Evolutionary conservation across 176 grass and related monocot genomes (phyloP).

Genomic region (Puccinellia tenuiflora): DNA sequence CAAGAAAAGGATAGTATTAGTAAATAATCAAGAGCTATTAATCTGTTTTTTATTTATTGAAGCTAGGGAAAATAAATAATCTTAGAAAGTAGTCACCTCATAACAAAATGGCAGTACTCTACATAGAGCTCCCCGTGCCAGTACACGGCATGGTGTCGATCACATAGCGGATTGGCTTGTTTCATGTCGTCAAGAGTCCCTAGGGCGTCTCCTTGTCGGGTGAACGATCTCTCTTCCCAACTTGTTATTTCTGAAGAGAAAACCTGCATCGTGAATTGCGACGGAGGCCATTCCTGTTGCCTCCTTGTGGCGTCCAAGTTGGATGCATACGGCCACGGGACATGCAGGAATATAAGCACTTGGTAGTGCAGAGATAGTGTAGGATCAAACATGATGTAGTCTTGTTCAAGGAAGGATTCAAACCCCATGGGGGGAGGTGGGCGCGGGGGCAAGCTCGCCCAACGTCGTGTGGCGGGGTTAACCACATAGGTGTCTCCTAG

Average conservation of each 20-base stretch:
- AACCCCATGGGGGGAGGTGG: background rate
- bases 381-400: background rate
- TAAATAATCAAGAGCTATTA: background rate
- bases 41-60: background rate
- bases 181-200: background rate
- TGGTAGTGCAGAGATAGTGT: background rate
- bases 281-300: background rate
- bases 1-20: background rate
- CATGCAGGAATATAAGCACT: background rate
- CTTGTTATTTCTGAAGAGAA: background rate
- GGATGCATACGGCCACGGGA: background rate
- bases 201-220: background rate
- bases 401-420: background rate
- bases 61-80: background rate
- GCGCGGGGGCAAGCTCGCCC: background rate
- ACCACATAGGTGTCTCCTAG: background rate
- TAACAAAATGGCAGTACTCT: background rate
- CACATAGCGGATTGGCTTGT: background rate
- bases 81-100: background rate
- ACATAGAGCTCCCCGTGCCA: background rate
- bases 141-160: background rate
- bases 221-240: background rate
- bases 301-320: background rate
- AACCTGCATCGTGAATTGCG: background rate
- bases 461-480: background rate